Base-by-base conservation (phyloP, 441 rosid genomes). In the Viola pubescens region DNA sequence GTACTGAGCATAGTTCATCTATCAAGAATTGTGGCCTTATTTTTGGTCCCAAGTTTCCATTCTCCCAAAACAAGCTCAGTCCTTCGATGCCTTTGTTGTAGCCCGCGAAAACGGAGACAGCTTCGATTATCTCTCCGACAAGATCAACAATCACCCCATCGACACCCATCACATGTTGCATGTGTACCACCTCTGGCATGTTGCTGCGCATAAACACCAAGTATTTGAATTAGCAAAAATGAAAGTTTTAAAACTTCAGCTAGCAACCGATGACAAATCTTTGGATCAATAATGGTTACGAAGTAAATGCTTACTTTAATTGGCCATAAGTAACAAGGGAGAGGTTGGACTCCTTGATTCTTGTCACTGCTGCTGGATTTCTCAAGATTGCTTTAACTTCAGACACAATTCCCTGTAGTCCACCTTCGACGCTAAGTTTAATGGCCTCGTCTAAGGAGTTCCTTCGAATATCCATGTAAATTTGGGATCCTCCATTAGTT, bases 121-220 rank as follows among this genome's bases (percentile, higher is more conserved):
- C 80, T 65, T 81, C 80, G 4, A 84, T 74, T 16, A 85, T 86
- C 75, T 88, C 96, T 40, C 72, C 64, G 57, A 86, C 98, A 14
- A 82, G 60, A 64, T 91, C 96, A 3, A 88, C 92, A 0, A 91
- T 91, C 65, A 91, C 92, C 51, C 98, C 96, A n/a, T 86, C 85
- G 19, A 86, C 68, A 2, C 95, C 95, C 89, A 91, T 86, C 70
- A 86, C 52, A 66, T 81, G 71, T 66, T 91, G 96, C 86, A 80
- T 77, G 74, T 77, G 79, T 37, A 88, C 96, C 0, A 87, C 85
- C 80, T 91, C 95, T 0, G 81, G 66, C 6, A 85, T 83, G 48
- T 88, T 88, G 67, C 91, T 85, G 77, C 65, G 52, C 45, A 65
- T 37, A 34, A 7, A 53, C 59, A 60, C 9, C 46, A 37, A 58